These are phyloP conservation scores for Silene uniflora DNA, from an alignment of 148 eudicot genomes.

Conservation along the genomic window DNA sequence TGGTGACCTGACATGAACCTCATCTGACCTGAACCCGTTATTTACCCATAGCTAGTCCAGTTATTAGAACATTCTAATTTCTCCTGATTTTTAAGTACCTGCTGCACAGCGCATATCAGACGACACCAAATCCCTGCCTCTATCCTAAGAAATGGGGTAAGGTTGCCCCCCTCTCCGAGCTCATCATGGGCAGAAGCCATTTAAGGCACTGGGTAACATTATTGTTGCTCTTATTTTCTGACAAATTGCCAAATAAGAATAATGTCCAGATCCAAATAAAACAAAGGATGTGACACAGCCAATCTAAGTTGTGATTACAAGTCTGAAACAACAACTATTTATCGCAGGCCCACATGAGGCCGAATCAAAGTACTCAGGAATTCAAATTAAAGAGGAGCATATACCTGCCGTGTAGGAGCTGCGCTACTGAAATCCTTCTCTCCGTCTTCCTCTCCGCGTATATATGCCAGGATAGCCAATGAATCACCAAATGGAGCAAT, in stretches of 20 bases:
- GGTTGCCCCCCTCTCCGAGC: too few relatives aligned
- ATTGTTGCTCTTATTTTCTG: not conserved
- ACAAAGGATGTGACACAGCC: not conserved
- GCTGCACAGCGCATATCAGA: too few relatives aligned
- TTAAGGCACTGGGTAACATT: too few relatives aligned
- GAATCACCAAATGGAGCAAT: constrained; percentile 95
- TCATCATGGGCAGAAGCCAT: too few relatives aligned
- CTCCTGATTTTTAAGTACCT: too few relatives aligned
- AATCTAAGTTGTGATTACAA: not conserved
- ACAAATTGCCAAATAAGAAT: not conserved
- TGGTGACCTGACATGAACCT: too few relatives aligned
- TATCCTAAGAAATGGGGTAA: too few relatives aligned
- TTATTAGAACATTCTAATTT: too few relatives aligned
- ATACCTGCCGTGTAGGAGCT: constrained; percentile 83
- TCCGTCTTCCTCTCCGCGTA: constrained; percentile 81
- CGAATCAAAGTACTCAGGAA: not conserved
- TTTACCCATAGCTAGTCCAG: too few relatives aligned
- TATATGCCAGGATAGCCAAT: constrained; percentile 86
- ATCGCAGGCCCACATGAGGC: not conserved
- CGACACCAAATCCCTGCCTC: too few relatives aligned
- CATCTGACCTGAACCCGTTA: too few relatives aligned
- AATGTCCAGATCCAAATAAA: not conserved
- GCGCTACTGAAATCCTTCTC: constrained; percentile 73
- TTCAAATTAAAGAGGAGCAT: constrained; percentile 11
- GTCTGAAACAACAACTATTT: not conserved